Evolutionary conservation across 768 basidiomycete genomes (phyloP), one percentile per base, ranked within the genome.

Genomic region (Suillus subaureus): DNA sequence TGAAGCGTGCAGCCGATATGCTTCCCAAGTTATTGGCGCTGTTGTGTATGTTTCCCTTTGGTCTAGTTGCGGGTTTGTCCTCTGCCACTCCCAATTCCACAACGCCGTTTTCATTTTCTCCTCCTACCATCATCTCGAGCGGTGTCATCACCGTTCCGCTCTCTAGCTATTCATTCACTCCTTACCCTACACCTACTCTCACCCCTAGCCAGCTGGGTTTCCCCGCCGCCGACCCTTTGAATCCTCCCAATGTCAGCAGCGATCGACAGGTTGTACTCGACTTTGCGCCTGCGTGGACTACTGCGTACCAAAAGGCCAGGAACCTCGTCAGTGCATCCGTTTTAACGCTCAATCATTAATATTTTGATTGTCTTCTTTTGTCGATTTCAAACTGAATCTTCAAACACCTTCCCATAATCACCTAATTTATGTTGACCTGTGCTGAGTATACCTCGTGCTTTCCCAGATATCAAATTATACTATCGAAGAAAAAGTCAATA

Each of bases 131-230:
- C n/a, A 23, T 47, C n/a, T 13, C n/a, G 11, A 6, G 45, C 21
- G 75, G 75, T 18, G 64, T 61, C 21, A 67, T 74, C 47, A 75
- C 75, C 21, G 61, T 80, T 23, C 78, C 79, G n/a, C 75, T 80
- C 63, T 70, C 77, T 4, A 67, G 72, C 3, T 75, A 78, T 66
- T 61, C 80, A 0, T 89, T 89, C 77, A 74, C 81, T 33, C 82
- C 86, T 2, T 87, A 85, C 79, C 86, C 88, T 5, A 78, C 82
- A 15, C 87, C 89, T 13, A 81, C 84, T 1, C 82, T 83, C 63
- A 64, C 76, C 8, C 80, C 89, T 5, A 73, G 84, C 58, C 78
- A 82, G 1, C 81, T 80, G 5, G 77, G 84, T 6, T 89, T 82
- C 68, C 83, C 84, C 21, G 75, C 78, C 7, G 80, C 81, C 11